phyloP scores from a whole-genome alignment of 2,329 filamentous ascomycete species.

The Botrytis tulipae region DNA sequence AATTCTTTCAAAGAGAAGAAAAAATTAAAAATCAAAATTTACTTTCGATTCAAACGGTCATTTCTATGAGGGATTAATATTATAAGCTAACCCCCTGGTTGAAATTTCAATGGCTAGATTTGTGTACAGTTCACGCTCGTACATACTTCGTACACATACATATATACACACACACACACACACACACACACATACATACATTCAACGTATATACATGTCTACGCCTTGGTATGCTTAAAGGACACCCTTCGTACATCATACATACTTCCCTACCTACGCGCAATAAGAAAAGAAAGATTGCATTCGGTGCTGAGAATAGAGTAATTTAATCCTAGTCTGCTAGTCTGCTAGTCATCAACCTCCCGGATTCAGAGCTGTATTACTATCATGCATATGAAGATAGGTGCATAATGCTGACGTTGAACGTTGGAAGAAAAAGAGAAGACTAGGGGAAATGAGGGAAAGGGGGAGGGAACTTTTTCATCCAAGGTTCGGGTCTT shows the following conservation, averaged over 20 bases:
- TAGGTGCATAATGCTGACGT: conserved; percentile 10
- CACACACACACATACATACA: too few species aligned
- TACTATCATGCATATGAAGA: neutral
- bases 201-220: neutral
- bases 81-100: neutral
- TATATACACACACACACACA: neutral
- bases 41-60: neutral
- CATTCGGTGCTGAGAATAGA: neutral
- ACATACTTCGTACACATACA: neutral
- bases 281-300: neutral
- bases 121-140: neutral
- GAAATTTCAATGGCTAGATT: neutral
- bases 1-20: neutral
- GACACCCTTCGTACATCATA: neutral
- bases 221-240: neutral
- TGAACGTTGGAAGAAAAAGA: neutral
- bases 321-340: neutral
- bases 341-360: neutral
- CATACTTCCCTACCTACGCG: neutral
- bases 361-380: neutral
- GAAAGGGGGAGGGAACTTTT: neutral
- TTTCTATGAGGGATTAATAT: conserved; percentile 16
- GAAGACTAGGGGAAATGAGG: neutral
- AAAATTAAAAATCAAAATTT: neutral
- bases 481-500: conserved; percentile 1